Base-by-base conservation (phyloP, 495 filamentous ascomycete species). In the Darksidea phi region DNA sequence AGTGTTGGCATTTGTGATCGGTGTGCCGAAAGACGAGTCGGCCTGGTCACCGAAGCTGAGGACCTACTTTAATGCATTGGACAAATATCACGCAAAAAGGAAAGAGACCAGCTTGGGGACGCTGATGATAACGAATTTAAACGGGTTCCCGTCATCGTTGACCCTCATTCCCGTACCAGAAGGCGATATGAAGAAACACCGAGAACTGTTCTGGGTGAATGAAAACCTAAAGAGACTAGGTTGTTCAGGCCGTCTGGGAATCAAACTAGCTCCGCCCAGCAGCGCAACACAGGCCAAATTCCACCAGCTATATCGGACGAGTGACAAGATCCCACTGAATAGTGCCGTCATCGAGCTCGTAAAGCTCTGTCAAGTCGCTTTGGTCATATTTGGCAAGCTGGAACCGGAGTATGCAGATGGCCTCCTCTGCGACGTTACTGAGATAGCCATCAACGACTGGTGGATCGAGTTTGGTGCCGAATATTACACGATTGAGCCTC, bases 381-480 rank as follows among this genome's bases (percentile, higher is more conserved):
- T 98, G 64, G 84, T 89, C 70, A 77, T 96, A 48, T 98, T 96
- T 74, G 89, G 83, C n/a, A 89, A 89, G 63, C 76, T 97, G 24
- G 85, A 88, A 1, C 83, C 86, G n/a, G 89, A 89, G 61, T 97
- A 95, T 70, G 90, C 89, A 24, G 94, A 98, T 71, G 94, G 94
- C 1, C 73, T 96, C 26, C 80, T 98, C 12, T 98, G 94, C 68
- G 94, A 98, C 75, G 76, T 92, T 15, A 98, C 94, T 0, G 94
- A 98, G 68, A 85, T 81, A 57, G 90, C 91, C 2, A 85, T 98
- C 67, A 87, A 85, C 63, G 89, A 96, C 73, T 98, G 95, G 94
- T 98, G 94, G 94, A 85, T 87, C 1, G 90, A 97, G 65, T 87
- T 97, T 43, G 94, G 95, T 3, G 87, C 87, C 0, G 91, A 97